A percentile compares a stretch with the other conserved stretches of the same genome.
Evolutionary conservation across 106 monocot genomes (phyloP).

Genomic region (Dactylorhiza incarnata): DNA sequence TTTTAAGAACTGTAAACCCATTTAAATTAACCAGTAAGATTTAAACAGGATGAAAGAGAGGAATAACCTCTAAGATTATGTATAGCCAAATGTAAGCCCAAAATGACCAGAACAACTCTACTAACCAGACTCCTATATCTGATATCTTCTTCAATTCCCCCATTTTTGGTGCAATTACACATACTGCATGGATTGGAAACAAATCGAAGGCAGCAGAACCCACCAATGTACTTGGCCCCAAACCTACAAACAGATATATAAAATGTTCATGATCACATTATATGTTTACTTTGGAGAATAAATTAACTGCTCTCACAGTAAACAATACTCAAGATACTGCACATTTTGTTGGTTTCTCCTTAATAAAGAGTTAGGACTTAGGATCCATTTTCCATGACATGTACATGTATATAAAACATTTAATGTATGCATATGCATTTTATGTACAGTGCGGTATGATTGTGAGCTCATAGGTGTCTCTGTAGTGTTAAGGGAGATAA

Average conservation of each 20-base stretch:
- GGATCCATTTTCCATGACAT: no score
- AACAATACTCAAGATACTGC: no score
- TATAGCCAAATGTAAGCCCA: slow-evolving; percentile 94
- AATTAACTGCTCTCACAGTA: no score
- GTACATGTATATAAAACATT: no score
- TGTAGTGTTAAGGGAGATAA: no score
- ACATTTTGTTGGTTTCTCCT: no score
- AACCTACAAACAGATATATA: slow-evolving; percentile 22
- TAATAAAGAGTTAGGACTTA: no score
- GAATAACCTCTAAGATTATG: slow-evolving; percentile 70
- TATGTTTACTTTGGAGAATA: no score
- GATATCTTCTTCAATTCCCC: slow-evolving; percentile 77
- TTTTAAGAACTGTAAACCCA: background rate
- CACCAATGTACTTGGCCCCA: slow-evolving; percentile 86
- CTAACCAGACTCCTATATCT: slow-evolving; percentile 82
- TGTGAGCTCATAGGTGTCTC: no score
- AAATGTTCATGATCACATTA: background rate
- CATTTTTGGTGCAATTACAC: slow-evolving; percentile 69
- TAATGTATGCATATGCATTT: no score
- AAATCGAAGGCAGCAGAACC: slow-evolving; percentile 91
- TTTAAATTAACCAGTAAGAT: background rate
- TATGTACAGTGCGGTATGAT: no score
- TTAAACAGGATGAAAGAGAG: background rate
- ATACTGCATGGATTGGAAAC: slow-evolving; percentile 89
- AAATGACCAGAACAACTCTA: slow-evolving; percentile 88